A percentile compares a stretch with the other conserved stretches of the same genome.
phyloP scores from a whole-genome alignment of 306 rosid genomes.

The Benincasa hispida region DNA sequence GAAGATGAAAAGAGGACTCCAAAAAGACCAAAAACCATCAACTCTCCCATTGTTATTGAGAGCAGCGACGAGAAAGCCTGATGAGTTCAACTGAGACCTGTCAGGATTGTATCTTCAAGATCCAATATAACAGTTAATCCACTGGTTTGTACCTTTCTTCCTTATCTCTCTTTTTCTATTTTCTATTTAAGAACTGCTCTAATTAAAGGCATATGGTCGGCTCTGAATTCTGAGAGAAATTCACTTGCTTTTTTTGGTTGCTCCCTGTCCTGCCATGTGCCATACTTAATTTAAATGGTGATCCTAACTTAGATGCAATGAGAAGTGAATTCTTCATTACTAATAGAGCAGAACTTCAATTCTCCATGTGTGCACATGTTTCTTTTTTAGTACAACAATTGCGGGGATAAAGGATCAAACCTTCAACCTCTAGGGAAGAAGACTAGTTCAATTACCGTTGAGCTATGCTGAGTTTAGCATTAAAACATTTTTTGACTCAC shows the following conservation, averaged over 20 bases:
- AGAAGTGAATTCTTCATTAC: neutral
- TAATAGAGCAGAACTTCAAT: neutral
- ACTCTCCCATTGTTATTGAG: conserved; percentile 46
- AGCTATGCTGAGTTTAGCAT: too few relatives aligned
- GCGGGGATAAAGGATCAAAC: too few relatives aligned
- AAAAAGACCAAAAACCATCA: conserved; percentile 50
- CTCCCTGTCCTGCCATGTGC: neutral
- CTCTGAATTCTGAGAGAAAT: neutral
- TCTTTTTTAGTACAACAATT: too few relatives aligned
- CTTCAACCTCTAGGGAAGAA: too few relatives aligned
- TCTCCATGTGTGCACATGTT: neutral
- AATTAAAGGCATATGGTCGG: too few relatives aligned
- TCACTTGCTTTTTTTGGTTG: neutral
- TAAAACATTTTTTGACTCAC: too few relatives aligned
- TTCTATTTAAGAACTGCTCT: neutral
- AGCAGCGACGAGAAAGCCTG: conserved; percentile 70
- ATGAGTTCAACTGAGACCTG: neutral
- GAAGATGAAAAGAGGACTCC: conserved; percentile 30
- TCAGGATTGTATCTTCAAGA: neutral
- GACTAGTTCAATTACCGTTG: too few relatives aligned
- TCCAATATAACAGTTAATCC: neutral
- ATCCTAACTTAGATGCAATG: neutral
- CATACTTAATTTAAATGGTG: neutral
- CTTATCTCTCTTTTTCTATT: neutral
- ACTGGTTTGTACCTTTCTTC: neutral